Base-by-base conservation (phyloP, 179 eudicot genomes). In the Drosera spatulata region DNA sequence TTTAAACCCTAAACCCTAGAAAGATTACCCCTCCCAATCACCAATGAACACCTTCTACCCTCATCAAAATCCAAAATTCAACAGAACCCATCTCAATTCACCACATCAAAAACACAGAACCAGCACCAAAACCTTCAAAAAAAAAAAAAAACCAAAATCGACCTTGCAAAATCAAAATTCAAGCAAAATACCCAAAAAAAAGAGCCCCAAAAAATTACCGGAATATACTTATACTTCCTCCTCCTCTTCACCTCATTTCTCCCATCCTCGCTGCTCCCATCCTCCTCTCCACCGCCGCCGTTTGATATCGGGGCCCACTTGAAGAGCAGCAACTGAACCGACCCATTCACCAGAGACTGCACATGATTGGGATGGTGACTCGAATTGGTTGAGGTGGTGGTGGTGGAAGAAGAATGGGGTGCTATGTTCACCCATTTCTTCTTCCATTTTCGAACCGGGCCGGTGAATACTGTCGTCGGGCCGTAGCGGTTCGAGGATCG, bases 381-480 rank as follows among this genome's bases (percentile, higher is more conserved):
- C 13, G 74, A 55, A 61, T 49, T 33, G 15, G 40, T 42, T 15
- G 53, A n/a, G 15, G 68, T 49, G 65, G 56, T 71, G 53, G 62
- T 57, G 3, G 56, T 45, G 55, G 52, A 10, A 56, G 61, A 41
- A 11, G 81, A 39, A 38, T 81, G 56, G 2, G 97, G 83, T 14
- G 81, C 44, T 1, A 77, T 58, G 39, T 80, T 85, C 61, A 85
- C 75, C 96, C 98, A 91, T 41, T 79, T 74, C 75, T 91, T 88
- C 80, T 80, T 84, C 98, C 98, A 91, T 66, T 76, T 91, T 10
- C 98, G 71, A 6, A 91, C 98, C 3, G 96, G 98, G 3, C 98
- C 98, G 56, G 67, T 91, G 71, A 91, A 91, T 0, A 88, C 91
- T 53, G 91, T 70, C 49, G 96, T 72, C 3, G 96, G 66, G n/a